Conservation (phyloP, 148 eudicot species). For the Silene uniflora region DNA sequence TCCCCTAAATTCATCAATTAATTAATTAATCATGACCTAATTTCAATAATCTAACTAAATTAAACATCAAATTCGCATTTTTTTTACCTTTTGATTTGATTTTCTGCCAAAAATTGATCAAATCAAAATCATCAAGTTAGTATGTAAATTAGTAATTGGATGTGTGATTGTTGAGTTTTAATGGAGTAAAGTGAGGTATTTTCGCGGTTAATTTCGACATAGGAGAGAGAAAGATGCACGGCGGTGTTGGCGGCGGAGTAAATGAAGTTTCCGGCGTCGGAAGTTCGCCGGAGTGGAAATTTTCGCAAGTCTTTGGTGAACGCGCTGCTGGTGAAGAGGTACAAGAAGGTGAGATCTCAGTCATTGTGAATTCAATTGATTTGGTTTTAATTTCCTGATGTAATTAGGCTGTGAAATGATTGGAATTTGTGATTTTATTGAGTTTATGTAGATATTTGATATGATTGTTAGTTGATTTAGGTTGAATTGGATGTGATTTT, state of each 20-base stretch:
- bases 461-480: conserved; percentile 6
- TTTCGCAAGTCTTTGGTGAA: conserved; percentile 92
- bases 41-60: neutral
- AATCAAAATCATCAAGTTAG: conserved; percentile 1
- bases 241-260: conserved; percentile 15
- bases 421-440: neutral
- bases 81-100: neutral
- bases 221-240: conserved; percentile 44
- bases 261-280: neutral
- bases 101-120: neutral
- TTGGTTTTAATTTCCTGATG: neutral
- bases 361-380: neutral
- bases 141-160: neutral
- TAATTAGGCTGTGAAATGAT: neutral
- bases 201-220: conserved; percentile 14
- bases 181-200: too few relatives aligned
- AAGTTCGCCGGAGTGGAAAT: conserved; percentile 77
- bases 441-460: neutral
- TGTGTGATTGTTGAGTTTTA: too few relatives aligned
- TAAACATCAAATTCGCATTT: too few relatives aligned
- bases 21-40: too few relatives aligned
- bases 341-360: conserved; percentile 63
- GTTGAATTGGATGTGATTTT: neutral
- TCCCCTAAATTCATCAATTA: too few relatives aligned
- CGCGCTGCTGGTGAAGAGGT: conserved; percentile 94